phyloP scores from a whole-genome alignment of 306 rosid species.

The Vachellia pachyceras region DNA sequence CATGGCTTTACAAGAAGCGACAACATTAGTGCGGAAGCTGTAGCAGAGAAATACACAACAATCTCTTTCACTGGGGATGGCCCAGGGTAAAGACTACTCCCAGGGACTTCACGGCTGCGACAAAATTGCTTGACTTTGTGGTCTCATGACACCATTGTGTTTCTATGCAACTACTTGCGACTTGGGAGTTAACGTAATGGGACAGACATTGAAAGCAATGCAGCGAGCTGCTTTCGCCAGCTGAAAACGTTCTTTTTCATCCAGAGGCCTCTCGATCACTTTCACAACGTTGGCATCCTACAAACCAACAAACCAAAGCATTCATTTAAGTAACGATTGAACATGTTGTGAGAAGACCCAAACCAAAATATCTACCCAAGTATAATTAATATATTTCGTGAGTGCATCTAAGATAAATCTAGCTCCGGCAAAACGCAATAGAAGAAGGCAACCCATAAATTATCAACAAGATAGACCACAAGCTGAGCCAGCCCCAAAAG shows the following conservation, averaged over 20 bases:
- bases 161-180: constrained; percentile 50
- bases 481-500: constrained; percentile 12
- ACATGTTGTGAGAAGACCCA: background rate
- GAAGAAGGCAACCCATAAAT: constrained; percentile 17
- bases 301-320: constrained; percentile 26
- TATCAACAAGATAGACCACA: background rate
- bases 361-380: background rate
- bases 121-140: constrained; percentile 36
- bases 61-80: constrained; percentile 14
- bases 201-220: constrained; percentile 86
- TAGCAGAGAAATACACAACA: background rate
- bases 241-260: constrained; percentile 84
- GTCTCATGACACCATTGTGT: constrained; percentile 5
- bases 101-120: constrained; percentile 14
- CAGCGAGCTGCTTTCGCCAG: constrained; percentile 99
- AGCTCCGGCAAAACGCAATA: background rate
- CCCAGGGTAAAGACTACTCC: constrained; percentile 8
- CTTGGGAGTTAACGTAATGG: constrained; percentile 79
- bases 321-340: constrained; percentile 13
- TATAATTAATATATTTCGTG: background rate
- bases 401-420: constrained; percentile 15
- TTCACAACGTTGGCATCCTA: constrained; percentile 87
- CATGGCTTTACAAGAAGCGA: background rate
- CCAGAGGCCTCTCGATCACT: constrained; percentile 94
- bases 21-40: background rate